Base-by-base conservation (phyloP, 2,329 filamentous ascomycete genomes). In the Alternaria atra region DNA sequence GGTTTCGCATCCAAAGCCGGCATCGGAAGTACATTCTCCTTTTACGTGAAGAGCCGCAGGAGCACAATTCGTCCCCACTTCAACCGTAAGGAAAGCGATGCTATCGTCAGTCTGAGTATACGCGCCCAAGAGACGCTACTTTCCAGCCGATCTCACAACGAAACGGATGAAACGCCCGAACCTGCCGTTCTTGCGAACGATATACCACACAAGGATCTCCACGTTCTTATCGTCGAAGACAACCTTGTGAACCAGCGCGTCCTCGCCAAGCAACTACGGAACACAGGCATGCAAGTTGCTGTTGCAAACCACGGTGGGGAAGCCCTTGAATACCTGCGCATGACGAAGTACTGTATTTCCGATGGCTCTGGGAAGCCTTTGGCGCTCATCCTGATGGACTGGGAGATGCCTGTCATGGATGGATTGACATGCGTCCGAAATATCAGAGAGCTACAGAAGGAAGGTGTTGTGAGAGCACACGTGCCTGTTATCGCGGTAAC, bases 231-330 rank as follows among this genome's bases (percentile, higher is more conserved):
- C 7, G 76, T 78, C 1, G 75, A 76, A 61, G 79, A 81, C 51
- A 80, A 81, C 42, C 64, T 80, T 6, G 72, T 81, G 35, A 81
- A 81, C 23, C 79, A 81, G 55, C 73, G 74, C 29, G 78, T 82
- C 15, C 66, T 81, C 13, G 68, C 74, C 4, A 80, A 77, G 60
- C 79, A 80, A 48, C 70, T 82, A 4, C 66, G 70, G 6, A 77
- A 76, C 10, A 56, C 74, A 3, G 77, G 78, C 7, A 77, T 76
- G 66, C 66, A 68, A 12, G 79, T 81, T 8, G 60, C 66, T 10
- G 73, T 80, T 4, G 79, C 79, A 2, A 76, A 77, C 39, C 74
- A 81, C 56, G 80, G 79, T 1, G 68, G 61, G 6, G 79, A 81
- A 65, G 78, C 78, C 0, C 67, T 81, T 1, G 72, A 76, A 4